Base-by-base conservation (phyloP, 2,329 filamentous ascomycete genomes). In the Blastomyces parvus region DNA sequence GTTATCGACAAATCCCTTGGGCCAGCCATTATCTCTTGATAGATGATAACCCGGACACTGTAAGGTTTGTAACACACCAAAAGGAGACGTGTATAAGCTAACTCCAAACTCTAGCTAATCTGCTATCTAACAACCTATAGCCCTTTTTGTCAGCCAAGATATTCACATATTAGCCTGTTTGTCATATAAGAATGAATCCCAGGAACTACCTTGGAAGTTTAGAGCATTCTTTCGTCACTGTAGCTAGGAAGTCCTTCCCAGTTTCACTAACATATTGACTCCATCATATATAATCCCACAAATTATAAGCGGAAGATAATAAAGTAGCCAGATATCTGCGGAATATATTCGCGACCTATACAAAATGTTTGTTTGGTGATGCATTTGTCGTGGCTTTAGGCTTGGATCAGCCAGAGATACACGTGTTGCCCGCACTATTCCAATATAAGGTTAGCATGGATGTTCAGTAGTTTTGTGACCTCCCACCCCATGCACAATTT, bases 1-100 rank as follows among this genome's bases (percentile, higher is more conserved):
- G 61, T 52, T 58, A 66, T 59, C n/a, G 68, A 66, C 50, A 67
- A 68, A 22, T 14, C 4, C 8, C 25, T 27, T 27, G 46, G n/a
- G 33, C 46, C 11, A 0, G 33, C 4, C 46, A 61, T 61, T 17
- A 36, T 57, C 42, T 57, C 3, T 38, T n/a, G 52, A 38, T 38
- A n/a, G 30, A 13, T 22, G 2, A 9, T 38, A 22, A 9, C 27
- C 6, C 8, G 8, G 13, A 56, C 52, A 36, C 33, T 9, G 2
- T 5, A 14, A 30, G 2, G 9, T 36, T 55, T 36, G 19, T 38
- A 56, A 22, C 52, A 56, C 17, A 22, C 33, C 19, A 1, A 19
- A 56, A 25, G 2, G 2, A 9, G 13, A 22, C 17, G 8, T 7
- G n/a, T 38, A 38, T 38, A n/a, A 56, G 8, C 8, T 55, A 33